A percentile compares a stretch with the other conserved stretches of the same genome.
Conservation (phyloP, 352 stramenopile species). For the Pythium aristosporum region DNA sequence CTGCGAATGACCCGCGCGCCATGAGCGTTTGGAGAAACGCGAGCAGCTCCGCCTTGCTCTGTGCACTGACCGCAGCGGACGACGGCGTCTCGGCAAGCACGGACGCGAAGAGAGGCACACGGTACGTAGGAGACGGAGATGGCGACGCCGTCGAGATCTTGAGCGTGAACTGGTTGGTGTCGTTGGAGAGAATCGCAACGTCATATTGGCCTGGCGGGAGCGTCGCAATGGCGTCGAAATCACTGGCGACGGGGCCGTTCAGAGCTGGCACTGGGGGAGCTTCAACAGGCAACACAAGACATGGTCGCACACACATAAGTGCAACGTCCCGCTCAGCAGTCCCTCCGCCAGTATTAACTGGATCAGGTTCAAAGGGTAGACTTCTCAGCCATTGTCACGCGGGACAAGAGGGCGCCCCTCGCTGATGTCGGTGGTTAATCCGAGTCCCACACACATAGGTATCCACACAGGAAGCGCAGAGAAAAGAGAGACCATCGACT, state of each 20-base stretch:
- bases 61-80: neutral
- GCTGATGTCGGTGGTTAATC: constrained; percentile 42
- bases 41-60: constrained; percentile 25
- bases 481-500: neutral
- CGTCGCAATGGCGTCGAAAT: constrained; percentile 17
- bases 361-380: constrained; percentile 65
- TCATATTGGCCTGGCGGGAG: constrained; percentile 27
- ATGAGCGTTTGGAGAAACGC: constrained; percentile 29
- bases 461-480: neutral
- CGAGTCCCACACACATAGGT: constrained; percentile 3
- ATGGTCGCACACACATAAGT: constrained; percentile 25
- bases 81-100: neutral
- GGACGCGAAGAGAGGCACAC: constrained; percentile 4
- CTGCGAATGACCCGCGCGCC: constrained; percentile 6
- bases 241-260: neutral
- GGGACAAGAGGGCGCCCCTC: constrained; percentile 46
- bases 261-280: neutral
- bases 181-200: constrained; percentile 16
- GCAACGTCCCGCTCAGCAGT: constrained; percentile 36
- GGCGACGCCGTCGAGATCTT: neutral
- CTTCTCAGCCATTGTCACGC: constrained; percentile 47
- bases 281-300: constrained; percentile 15
- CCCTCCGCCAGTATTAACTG: constrained; percentile 64
- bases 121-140: neutral
- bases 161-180: neutral